Conservation (phyloP, 495 filamentous ascomycete genomes). For the Aspergillus avenaceus region DNA sequence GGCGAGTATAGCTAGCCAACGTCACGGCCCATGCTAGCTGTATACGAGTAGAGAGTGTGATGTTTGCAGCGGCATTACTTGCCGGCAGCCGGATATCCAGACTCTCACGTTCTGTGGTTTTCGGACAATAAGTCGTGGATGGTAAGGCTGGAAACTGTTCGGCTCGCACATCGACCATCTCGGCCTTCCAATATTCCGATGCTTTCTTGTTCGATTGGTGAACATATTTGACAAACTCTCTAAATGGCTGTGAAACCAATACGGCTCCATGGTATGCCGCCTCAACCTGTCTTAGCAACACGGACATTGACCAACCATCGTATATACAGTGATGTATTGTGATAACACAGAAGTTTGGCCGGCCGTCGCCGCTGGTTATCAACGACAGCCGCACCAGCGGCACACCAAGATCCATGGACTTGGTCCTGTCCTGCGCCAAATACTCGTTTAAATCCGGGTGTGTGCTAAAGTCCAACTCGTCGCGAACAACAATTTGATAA, state of each 20-base stretch:
- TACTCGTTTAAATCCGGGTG: too few species aligned
- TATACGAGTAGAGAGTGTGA: constrained; percentile 21
- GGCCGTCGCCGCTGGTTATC: constrained; percentile 4
- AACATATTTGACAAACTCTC: constrained; percentile 20
- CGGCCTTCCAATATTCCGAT: constrained; percentile 21
- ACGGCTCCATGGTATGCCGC: background rate
- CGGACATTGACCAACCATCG: constrained; percentile 14
- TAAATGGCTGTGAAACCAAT: constrained; percentile 3
- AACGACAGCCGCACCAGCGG: constrained; percentile 40
- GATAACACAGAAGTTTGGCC: constrained; percentile 5
- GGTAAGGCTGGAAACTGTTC: constrained; percentile 46
- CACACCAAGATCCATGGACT: constrained; percentile 37
- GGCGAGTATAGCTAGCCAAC: constrained; percentile 18
- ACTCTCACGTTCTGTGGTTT: background rate
- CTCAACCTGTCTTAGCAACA: constrained; percentile 11
- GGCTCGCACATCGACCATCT: constrained; percentile 26
- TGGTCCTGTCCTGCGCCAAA: constrained; percentile 18
- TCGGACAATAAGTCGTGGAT: constrained; percentile 36
- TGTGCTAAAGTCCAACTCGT: constrained; percentile 42
- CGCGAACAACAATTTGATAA: constrained; percentile 46
- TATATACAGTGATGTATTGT: constrained; percentile 17
- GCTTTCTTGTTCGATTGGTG: constrained; percentile 3
- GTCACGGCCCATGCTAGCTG: constrained; percentile 34
- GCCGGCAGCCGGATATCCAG: background rate
- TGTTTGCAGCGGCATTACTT: background rate